Evolutionary conservation across 1,284 basidiomycete species (phyloP).

Genomic region (Wallemia hederae): DNA sequence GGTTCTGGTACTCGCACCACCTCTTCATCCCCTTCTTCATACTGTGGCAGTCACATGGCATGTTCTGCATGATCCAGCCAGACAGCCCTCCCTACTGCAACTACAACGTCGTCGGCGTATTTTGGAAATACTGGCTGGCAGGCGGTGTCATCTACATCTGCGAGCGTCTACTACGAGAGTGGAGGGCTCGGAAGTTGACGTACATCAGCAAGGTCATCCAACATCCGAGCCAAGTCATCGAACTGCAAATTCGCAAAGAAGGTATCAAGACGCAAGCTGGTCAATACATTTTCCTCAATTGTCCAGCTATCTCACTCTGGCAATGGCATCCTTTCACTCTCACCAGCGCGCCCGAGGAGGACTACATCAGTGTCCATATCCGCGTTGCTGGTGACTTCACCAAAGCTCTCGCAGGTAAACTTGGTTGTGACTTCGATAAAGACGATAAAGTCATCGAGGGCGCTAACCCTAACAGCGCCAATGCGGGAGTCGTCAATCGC

Average conservation of each 20-base stretch:
- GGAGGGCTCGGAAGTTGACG: conserved; percentile 56
- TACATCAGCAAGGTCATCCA: conserved; percentile 76
- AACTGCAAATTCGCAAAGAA: conserved; percentile 80
- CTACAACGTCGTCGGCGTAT: conserved; percentile 53
- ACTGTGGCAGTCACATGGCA: conserved; percentile 67
- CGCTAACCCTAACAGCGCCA: conserved; percentile 21
- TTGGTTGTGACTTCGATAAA: conserved; percentile 47
- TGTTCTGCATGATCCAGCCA: conserved; percentile 85
- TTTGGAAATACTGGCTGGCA: conserved; percentile 76
- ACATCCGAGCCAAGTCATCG: conserved; percentile 64
- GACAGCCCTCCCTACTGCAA: conserved; percentile 59
- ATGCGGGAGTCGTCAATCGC: conserved; percentile 29
- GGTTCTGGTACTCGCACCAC: conserved; percentile 31
- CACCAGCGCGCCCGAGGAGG: conserved; percentile 63
- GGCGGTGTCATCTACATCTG: conserved; percentile 54
- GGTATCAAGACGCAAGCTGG: conserved; percentile 46
- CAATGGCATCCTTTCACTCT: conserved; percentile 86
- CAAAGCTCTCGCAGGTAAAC: conserved; percentile 33
- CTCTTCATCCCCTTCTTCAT: conserved; percentile 70
- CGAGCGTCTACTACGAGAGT: conserved; percentile 60
- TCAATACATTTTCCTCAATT: conserved; percentile 56
- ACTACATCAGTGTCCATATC: conserved; percentile 68
- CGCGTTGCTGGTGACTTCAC: conserved; percentile 51
- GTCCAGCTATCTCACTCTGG: conserved; percentile 66
- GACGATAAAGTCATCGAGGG: conserved; percentile 19